Percentiles rank a stretch among this genome's conserved stretches.
Conservation (phyloP, 805 yeast genomes). For the Saturnispora sekii region DNA sequence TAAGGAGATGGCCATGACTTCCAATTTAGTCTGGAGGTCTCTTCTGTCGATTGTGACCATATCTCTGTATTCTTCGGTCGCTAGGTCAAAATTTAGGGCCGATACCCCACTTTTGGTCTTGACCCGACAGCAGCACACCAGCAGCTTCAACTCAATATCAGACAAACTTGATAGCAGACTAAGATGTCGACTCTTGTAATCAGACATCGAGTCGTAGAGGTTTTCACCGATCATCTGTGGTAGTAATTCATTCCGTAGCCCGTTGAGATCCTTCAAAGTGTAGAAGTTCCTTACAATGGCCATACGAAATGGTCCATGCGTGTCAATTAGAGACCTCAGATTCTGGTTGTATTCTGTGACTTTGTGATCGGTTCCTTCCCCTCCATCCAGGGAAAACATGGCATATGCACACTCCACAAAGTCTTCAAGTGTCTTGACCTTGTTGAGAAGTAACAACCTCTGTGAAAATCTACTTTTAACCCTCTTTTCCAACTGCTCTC, state of each 20-base stretch:
- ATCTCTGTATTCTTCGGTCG: slow-evolving; percentile 62
- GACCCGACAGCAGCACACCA: slow-evolving; percentile 70
- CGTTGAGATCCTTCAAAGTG: slow-evolving; percentile 48
- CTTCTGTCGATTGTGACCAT: slow-evolving; percentile 39
- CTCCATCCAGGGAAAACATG: slow-evolving; percentile 18
- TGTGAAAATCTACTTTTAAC: slow-evolving; percentile 87
- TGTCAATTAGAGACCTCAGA: slow-evolving; percentile 23
- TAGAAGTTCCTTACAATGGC: slow-evolving; percentile 39
- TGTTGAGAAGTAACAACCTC: slow-evolving; percentile 52
- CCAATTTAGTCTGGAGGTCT: slow-evolving; percentile 18
- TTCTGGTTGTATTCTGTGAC: slow-evolving; percentile 25
- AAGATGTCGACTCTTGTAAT: slow-evolving; percentile 12
- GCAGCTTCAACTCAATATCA: slow-evolving; percentile 58
- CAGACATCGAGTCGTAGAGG: neutral
- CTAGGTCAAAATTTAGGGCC: slow-evolving; percentile 65
- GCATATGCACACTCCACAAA: slow-evolving; percentile 39
- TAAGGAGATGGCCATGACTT: slow-evolving; percentile 12
- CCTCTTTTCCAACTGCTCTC: slow-evolving; percentile 82
- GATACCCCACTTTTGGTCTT: slow-evolving; percentile 46
- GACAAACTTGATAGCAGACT: slow-evolving; percentile 37
- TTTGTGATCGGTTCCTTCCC: slow-evolving; percentile 6
- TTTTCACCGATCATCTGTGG: slow-evolving; percentile 24
- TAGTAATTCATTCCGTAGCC: slow-evolving; percentile 35
- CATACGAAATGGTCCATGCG: slow-evolving; percentile 22
- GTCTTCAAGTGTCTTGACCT: slow-evolving; percentile 36